Evolutionary conservation across 2,329 filamentous ascomycete species (phyloP), one percentile per base, ranked within the genome.

Genomic region (Bipolaris zeicola): DNA sequence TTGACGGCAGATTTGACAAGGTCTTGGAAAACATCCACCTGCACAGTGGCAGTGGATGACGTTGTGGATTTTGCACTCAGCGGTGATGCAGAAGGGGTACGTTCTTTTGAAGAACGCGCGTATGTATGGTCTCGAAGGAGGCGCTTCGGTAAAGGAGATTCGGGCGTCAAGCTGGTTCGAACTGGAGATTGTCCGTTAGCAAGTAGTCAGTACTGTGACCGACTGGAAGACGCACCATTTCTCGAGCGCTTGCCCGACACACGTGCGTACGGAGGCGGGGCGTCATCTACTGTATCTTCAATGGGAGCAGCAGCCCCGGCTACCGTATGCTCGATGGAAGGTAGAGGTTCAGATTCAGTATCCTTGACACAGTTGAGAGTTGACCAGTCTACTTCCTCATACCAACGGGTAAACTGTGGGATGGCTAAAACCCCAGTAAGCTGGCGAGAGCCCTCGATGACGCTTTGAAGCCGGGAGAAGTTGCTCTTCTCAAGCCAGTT

Each of bases 71-170:
- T 52, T 33, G 46, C 20, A n/a, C 46, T 36, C 18, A 20, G n/a
- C 6, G 46, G 39, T 14, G 39, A 51, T 36, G 38, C 5, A 13
- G 48, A 36, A 37, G 48, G 4, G 44, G 43, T 36, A 26, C 43
- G 36, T n/a, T 47, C 36, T 53, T 33, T 38, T 33, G 51, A 20
- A 18, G 51, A 43, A 28, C 24, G 22, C 44, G 28, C 26, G 14
- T 24, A 24, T 53, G 26, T 16, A 20, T 16, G 18, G 36, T 53
- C 37, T 42, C 42, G 51, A 6, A 53, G 34, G 18, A 53, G 36
- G 26, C 51, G 51, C 42, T 53, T 53, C 28, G 51, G 51, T 39
- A 20, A 26, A 48, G 43, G 51, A 28, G 51, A 42, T 18, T 53
- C 43, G 14, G 51, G 51, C 42, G 43, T 53, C 37, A 47, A 47